Evolutionary conservation across 352 stramenopile species (phyloP), one percentile per base, ranked within the genome.

Genomic region (Phytophthora sp.): DNA sequence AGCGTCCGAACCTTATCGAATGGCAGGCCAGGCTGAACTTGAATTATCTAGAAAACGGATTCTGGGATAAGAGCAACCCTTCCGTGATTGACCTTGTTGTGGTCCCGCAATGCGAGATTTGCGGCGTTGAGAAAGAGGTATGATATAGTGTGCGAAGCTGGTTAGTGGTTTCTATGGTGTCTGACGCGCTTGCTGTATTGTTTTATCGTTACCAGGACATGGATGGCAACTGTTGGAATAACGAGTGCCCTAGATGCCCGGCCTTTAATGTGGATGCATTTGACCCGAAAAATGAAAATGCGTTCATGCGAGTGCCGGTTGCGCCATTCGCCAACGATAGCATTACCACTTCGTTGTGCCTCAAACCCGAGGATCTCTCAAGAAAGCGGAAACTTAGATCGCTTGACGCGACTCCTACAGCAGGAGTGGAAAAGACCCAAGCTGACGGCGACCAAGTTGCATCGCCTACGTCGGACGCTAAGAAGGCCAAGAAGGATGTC

Each of bases 91-190:
- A 94, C 44, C 66, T 96, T 2, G 42, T 91, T 42, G 74, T 94
- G 10, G 72, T 91, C 32, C 79, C 85, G 20, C 74, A 81, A 11
- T 96, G 88, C 57, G 77, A 90, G 43, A 90, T 96, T 42, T 96
- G 87, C 57, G 79, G 81, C 5, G 66, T 94, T 5, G 88, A 96
- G 56, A 94, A 93, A 72, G 84, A 95, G 76, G 84, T 93, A 55
- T 12, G 67, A 55, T 48, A 12, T 27, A 24, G 15, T 38, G 9
- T 42, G 23, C 37, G 17, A n/a, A 27, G 38, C 31, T 65, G 26
- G 3, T 39, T 44, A 44, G 6, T 30, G 15, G 12, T 21, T n/a
- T 59, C 45, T 63, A 58, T 64, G 53, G 27, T 9, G 17, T 56
- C 0, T 39, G 28, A n/a, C 49, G 15, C n/a, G 8, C 10, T 24